Evolutionary conservation across 2,329 filamentous ascomycete genomes (phyloP), one percentile per base, ranked within the genome.

Genomic region (Neospermospora avenae): DNA sequence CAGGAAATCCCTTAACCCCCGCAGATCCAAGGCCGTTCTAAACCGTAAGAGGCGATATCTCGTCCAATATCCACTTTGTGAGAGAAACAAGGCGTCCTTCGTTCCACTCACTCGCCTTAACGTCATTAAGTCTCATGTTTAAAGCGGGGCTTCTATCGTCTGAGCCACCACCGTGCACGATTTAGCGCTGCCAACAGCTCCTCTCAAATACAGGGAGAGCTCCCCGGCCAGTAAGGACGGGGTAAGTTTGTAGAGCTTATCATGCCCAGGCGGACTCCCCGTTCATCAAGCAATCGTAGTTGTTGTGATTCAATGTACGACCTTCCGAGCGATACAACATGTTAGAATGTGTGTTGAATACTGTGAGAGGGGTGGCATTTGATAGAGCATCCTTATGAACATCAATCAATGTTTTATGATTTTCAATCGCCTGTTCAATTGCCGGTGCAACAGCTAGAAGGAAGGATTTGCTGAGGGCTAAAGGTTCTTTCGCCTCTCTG

Each of bases 131-230:
- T 13, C 11, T 39, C 28, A 34, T 37, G n/a, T 31, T 31, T 31
- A 31, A 6, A 31, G 28, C 11, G 28, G 14, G 11, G n/a, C 39
- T 44, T 28, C 18, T 25, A 34, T 44, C 14, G 28, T 58, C 56
- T 58, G 45, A 58, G 56, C 56, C 56, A 58, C 37, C 37, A 41
- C 37, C 37, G 37, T 41, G 37, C 37, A 41, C 37, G 37, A 16
- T 41, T n/a, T 41, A 41, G 37, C 37, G 37, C 45, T 49, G 45
- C 34, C 45, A 49, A 49, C 45, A 49, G 45, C 25, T 34, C 31
- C 16, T 13, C 11, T 13, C 44, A 57, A 16, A 16, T 22, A 28
- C 44, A 37, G 25, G 25, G 45, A 20, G 16, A 34, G 16, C 16
- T 49, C 25, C n/a, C 25, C 20, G 18, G 8, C 48, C 48, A 51